Evolutionary conservation across 306 rosid species (phyloP).

Genomic region (Arachis hypogaea): DNA sequence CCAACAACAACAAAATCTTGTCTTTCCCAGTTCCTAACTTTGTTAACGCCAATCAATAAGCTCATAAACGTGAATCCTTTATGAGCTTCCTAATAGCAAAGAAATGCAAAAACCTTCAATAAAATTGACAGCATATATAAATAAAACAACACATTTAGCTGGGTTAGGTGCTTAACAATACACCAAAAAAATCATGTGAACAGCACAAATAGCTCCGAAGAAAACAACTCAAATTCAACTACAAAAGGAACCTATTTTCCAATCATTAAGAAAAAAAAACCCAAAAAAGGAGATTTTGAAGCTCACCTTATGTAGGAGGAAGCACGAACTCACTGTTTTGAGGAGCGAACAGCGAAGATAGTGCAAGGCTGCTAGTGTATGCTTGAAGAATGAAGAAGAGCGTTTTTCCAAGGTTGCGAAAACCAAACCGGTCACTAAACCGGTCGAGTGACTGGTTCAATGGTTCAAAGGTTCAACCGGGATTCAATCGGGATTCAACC

Average conservation of each 20-base stretch:
- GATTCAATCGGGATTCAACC: too few species aligned
- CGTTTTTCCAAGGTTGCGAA: too few species aligned
- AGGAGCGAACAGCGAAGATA: background rate
- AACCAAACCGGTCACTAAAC: too few species aligned
- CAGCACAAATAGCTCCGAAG: background rate
- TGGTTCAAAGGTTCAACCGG: too few species aligned
- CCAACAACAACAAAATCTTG: background rate
- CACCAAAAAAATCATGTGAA: background rate
- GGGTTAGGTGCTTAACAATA: conserved; percentile 11
- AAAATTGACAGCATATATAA: conserved; percentile 13
- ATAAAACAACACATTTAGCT: background rate
- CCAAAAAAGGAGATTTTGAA: conserved; percentile 3
- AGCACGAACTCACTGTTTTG: background rate
- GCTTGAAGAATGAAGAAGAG: conserved; percentile 14
- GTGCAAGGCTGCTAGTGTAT: background rate
- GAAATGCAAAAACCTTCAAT: conserved; percentile 19
- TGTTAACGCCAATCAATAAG: conserved; percentile 5
- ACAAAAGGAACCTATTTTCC: background rate
- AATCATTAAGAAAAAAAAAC: background rate
- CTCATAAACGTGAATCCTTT: conserved; percentile 28
- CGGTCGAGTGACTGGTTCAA: too few species aligned
- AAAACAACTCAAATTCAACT: conserved; percentile 13
- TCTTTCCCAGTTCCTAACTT: conserved; percentile 14
- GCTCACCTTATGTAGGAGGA: conserved; percentile 17
- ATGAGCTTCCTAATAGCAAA: conserved; percentile 26